Evolutionary conservation across 2,329 filamentous ascomycete genomes (phyloP), one percentile per base, ranked within the genome.

Genomic region (Trichoderma harzianum): DNA sequence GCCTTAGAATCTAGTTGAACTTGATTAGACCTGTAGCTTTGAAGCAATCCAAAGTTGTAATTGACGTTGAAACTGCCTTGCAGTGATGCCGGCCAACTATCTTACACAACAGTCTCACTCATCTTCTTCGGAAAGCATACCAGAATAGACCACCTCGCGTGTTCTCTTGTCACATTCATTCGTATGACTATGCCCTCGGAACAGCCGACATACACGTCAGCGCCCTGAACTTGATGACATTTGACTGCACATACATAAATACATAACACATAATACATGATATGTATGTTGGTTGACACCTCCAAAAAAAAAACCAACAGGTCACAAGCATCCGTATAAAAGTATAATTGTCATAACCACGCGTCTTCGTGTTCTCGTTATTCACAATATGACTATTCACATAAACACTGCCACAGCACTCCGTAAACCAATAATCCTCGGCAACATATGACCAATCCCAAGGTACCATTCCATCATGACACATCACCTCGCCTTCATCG

Each of bases 281-380:
- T 18, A 47, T n/a, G 43, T 51, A 51, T 51, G 39, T n/a, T 43
- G 43, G 21, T 53, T 14, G 21, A 21, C 47, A 21, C 47, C 26
- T 47, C 12, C 2, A 8, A 64, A 64, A 8, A 64, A 64, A 63
- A 39, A 51, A 8, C 12, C 43, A 64, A 39, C 26, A 64, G 61
- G 39, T 64, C 61, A 64, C 61, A 64, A 64, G 61, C 61, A 64
- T 26, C n/a, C 16, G 30, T 64, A 32, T 7, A n/a, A 64, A 64
- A 64, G 61, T 64, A 64, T 64, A 64, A 51, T 32, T 12, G 8
- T 5, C n/a, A 58, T 58, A 16, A 57, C 32, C 47, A 26, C 63
- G 30, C 47, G 63, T 66, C 16, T 57, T 12, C 32, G 10, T 36
- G 51, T 28, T 55, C 14, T 32, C 30, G n/a, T 55, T 26, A 53